A percentile compares a stretch with the other conserved stretches of the same genome.
phyloP scores from a whole-genome alignment of 2,329 filamentous ascomycete genomes.

The Ilyonectria sp. region DNA sequence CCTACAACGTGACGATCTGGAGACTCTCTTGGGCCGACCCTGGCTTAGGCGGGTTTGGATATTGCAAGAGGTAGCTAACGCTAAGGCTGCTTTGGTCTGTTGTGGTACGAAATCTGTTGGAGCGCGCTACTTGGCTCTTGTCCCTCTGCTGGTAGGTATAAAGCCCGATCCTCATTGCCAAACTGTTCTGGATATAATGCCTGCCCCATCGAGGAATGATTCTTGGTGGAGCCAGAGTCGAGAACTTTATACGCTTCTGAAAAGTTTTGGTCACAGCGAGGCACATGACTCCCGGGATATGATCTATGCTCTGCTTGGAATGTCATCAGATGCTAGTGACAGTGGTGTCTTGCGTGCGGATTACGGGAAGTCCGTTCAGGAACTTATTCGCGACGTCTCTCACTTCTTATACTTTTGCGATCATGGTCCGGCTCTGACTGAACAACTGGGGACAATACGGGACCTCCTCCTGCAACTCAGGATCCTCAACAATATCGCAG shows the following conservation, averaged over 20 bases:
- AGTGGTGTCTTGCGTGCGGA: not conserved
- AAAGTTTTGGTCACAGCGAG: slow-evolving; percentile 6
- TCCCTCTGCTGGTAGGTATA: not conserved
- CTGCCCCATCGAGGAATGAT: not conserved
- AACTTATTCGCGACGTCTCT: slow-evolving; percentile 1
- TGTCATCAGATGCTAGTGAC: slow-evolving; percentile 11
- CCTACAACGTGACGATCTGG: not conserved
- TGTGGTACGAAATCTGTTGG: not conserved
- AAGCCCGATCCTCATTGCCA: not conserved
- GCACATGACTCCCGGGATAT: slow-evolving; percentile 13
- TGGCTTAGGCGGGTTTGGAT: slow-evolving; percentile 38
- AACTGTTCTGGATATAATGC: slow-evolving; percentile 37
- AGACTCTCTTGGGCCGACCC: rapidly evolving
- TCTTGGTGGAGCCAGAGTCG: slow-evolving; percentile 29
- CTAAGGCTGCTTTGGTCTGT: not conserved
- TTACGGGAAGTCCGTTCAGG: not conserved
- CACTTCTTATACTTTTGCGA: not conserved
- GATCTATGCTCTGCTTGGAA: slow-evolving; percentile 27
- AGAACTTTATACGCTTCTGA: slow-evolving; percentile 19
- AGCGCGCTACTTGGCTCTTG: not conserved
- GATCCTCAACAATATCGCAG: not conserved
- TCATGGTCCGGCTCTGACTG: not conserved
- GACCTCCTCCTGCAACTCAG: not conserved
- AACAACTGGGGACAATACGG: not conserved
- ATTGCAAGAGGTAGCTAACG: slow-evolving; percentile 31